Evolutionary conservation across 805 yeast species (phyloP), one percentile per base, ranked within the genome.

Genomic region (Candida tibetensis): DNA sequence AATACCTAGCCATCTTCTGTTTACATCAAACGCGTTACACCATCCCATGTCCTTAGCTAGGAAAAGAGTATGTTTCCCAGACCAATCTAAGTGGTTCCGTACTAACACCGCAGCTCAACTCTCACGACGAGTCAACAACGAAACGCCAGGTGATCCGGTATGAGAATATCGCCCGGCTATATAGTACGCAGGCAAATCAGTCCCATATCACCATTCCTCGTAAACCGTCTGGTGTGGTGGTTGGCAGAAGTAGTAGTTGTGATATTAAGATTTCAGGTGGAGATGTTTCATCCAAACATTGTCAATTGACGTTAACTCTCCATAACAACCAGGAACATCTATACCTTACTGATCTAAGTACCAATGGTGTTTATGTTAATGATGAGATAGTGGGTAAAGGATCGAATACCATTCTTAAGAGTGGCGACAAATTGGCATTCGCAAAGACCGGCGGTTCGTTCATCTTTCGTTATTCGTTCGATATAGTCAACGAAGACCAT

Each of bases 361-460:
- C 85, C 2, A 83, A 84, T 53, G 90, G 91, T 1, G 77, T 86
- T 0, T 81, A 66, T 46, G 66, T 84, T 13, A 84, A 84, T 49
- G 85, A 78, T 10, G 71, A 69, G 25, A 53, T 64, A 32, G 52
- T 81, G 3, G 76, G 81, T 0, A 71, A 67, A 17, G 76, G 72
- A 10, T 69, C 74, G 22, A 71, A 69, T 17, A 60, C 64, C 23
- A 48, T 82, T 16, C 53, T 83, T 29, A 71, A 77, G 41, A 76
- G 81, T 46, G 89, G 90, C 4, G 90, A 83, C 53, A 74, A 72
- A 46, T 41, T 83, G 1, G 62, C 72, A 0, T 77, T 83, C 60
- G 89, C 80, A 50, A 60, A 57, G 37, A 63, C 64, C 16, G 75
- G 76, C 26, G 74, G 75, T 18, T 58, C 71, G 1, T 78, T 66